Evolutionary conservation across 805 yeast genomes (phyloP), one percentile per base, ranked within the genome.

Genomic region (Cyberlindnera sargentensis): DNA sequence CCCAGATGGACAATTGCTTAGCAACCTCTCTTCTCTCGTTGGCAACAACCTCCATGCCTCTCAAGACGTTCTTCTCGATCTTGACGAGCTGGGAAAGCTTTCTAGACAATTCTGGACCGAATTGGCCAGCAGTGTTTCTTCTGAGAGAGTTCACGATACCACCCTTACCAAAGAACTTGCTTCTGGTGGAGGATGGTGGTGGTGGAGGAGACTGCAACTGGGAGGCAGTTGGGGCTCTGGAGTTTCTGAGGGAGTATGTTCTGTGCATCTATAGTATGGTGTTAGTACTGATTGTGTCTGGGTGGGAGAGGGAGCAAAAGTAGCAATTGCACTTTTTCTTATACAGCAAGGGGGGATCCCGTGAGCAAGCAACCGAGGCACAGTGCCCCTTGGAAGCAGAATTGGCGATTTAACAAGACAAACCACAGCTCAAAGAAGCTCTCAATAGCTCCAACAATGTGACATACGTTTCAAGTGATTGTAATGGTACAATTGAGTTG

Each of bases 151-250:
- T 74, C 38, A 73, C 73, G 32, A 70, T 48, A 37, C 72, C 72
- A 44, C 90, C 88, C 66, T 81, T 80, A 61, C 98, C 98, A 61
- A 93, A 91, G 72, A 90, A 91, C 61, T 82, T 81, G 57, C 82
- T 77, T 72, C 88, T 88, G 60, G 97, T 84, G 43, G 95, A 72
- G 30, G 96, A 81, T 35, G 95, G 82, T 52, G 97, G 98, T 39
- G 98, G 98, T 44, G 95, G 91, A 31, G 98, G 97, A 40, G 85
- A 76, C 65, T 84, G 90, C 68, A 91, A 69, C 70, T 91, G 96
- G 53, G 96, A 79, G 47, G 98, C 98, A 45, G 99, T 90, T 49
- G 99, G 99, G 34, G 97, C 98, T 69, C 96, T 85, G 44, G 83
- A 67, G 58, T 89, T 82, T 79, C 99, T 89, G 70, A 91, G 76